Evolutionary conservation across 2,329 filamentous ascomycete genomes (phyloP).

Genomic region (Teratosphaeria zuluensis): DNA sequence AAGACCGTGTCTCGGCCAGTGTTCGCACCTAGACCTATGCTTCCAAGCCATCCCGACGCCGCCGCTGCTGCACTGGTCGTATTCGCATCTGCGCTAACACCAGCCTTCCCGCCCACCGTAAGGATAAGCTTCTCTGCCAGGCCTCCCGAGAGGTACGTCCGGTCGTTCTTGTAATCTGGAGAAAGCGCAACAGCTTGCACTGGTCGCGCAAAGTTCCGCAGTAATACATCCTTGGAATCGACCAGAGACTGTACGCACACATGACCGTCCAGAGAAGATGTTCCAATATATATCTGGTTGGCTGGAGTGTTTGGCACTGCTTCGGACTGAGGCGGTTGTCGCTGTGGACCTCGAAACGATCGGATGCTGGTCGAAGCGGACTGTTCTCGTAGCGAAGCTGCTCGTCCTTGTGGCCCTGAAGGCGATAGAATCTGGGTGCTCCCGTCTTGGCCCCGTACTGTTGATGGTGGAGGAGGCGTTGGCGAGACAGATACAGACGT

Average conservation of each 20-base stretch:
- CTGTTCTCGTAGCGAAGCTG: not conserved
- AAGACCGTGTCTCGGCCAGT: conserved; percentile 76
- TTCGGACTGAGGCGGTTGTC: conserved; percentile 36
- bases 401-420: not conserved
- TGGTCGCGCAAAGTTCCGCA: conserved; percentile 88
- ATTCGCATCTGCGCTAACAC: conserved; percentile 72
- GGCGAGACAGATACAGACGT: conserved; percentile 87
- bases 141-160: conserved; percentile 83
- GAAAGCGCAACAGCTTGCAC: conserved; percentile 90
- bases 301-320: conserved; percentile 65
- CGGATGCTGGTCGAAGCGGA: not conserved
- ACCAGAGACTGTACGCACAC: conserved; percentile 83
- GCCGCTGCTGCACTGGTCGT: conserved; percentile 79
- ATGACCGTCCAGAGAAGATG: conserved; percentile 90
- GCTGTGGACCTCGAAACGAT: not conserved
- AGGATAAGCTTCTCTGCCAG: conserved; percentile 78
- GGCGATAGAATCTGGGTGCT: conserved; percentile 2
- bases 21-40: conserved; percentile 61
- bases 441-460: conserved; percentile 3
- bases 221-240: conserved; percentile 78
- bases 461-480: conserved; percentile 51
- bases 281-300: conserved; percentile 87
- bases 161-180: conserved; percentile 83
- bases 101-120: conserved; percentile 69
- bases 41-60: conserved; percentile 75